Evolutionary conservation across 495 filamentous ascomycete genomes (phyloP).

Genomic region (Lasiosphaeria ovina): DNA sequence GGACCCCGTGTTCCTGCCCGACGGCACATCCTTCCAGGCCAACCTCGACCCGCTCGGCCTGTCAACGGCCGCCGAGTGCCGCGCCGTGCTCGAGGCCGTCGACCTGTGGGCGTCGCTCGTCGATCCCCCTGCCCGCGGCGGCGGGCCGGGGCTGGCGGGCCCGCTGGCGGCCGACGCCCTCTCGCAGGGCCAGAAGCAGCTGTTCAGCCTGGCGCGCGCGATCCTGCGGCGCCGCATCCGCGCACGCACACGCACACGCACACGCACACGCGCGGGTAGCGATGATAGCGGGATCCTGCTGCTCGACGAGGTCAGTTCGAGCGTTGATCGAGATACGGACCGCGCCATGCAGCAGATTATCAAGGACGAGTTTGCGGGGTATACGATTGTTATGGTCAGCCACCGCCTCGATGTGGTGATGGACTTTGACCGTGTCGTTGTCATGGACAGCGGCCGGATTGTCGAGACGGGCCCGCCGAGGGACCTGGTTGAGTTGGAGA

Average conservation of each 20-base stretch:
- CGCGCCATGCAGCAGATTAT: slow-evolving; percentile 45
- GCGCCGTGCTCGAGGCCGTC: slow-evolving; percentile 48
- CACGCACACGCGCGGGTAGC: slow-evolving; percentile 12
- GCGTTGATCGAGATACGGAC: slow-evolving; percentile 47
- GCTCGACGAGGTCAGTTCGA: slow-evolving; percentile 43
- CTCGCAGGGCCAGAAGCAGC: slow-evolving; percentile 62
- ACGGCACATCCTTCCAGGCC: slow-evolving; percentile 36
- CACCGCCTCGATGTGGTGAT: slow-evolving; percentile 49
- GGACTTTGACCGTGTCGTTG: slow-evolving; percentile 44
- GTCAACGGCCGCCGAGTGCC: slow-evolving; percentile 40
- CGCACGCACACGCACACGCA: slow-evolving; percentile 16
- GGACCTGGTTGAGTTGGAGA: slow-evolving; percentile 27
- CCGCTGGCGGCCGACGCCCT: slow-evolving; percentile 51
- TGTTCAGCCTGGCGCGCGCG: slow-evolving; percentile 63
- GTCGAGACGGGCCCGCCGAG: slow-evolving; percentile 43
- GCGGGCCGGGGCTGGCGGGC: slow-evolving; percentile 52
- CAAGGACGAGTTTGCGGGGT: slow-evolving; percentile 38
- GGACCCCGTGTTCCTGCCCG: slow-evolving; percentile 57
- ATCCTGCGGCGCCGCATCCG: slow-evolving; percentile 45
- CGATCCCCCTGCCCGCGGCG: slow-evolving; percentile 34
- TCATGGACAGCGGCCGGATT: slow-evolving; percentile 43
- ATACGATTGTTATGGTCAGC: slow-evolving; percentile 49
- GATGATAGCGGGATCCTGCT: slow-evolving; percentile 33
- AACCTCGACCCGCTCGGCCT: slow-evolving; percentile 45
- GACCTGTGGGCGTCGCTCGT: slow-evolving; percentile 45